Evolutionary conservation across 169 alveolate genomes (phyloP).

Genomic region (Cryptosporidium felis): DNA sequence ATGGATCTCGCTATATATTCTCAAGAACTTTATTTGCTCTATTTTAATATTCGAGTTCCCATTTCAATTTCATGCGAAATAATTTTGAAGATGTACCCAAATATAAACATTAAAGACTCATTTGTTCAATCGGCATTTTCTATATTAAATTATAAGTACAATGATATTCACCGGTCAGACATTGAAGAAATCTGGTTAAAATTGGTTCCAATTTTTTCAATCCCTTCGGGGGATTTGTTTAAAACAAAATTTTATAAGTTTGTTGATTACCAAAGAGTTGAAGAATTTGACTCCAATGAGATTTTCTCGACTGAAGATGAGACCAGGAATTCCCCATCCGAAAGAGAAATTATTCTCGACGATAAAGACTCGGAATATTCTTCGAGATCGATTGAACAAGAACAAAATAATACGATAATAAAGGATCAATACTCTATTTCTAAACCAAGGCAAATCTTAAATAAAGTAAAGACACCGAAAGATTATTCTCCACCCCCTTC

Average conservation of each 20-base stretch:
- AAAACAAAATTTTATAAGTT: conserved; percentile 16
- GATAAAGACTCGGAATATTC: neutral
- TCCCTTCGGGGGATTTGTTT: conserved; percentile 33
- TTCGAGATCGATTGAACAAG: too few species aligned
- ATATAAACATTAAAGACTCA: conserved; percentile 38
- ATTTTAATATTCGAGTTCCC: conserved; percentile 1
- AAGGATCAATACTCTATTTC: neutral
- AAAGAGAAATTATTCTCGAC: neutral
- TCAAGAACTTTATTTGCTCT: neutral
- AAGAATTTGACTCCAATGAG: neutral
- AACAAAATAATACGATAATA: neutral
- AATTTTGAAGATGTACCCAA: conserved; percentile 23
- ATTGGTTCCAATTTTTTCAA: conserved; percentile 6
- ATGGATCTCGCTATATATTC: conserved; percentile 39
- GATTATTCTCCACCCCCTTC: neutral
- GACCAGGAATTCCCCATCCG: neutral
- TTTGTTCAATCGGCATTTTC: conserved; percentile 42
- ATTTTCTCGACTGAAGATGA: too few species aligned
- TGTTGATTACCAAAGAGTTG: neutral
- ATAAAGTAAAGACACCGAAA: conserved; percentile 9
- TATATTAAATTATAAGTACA: neutral
- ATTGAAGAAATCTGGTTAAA: conserved; percentile 28
- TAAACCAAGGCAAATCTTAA: neutral
- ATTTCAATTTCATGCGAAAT: conserved; percentile 8
- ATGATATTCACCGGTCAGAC: neutral